These are phyloP conservation scores for Rostrohypoxylon terebratum DNA, from an alignment of 495 filamentous ascomycete genomes.

Conservation along the genomic window DNA sequence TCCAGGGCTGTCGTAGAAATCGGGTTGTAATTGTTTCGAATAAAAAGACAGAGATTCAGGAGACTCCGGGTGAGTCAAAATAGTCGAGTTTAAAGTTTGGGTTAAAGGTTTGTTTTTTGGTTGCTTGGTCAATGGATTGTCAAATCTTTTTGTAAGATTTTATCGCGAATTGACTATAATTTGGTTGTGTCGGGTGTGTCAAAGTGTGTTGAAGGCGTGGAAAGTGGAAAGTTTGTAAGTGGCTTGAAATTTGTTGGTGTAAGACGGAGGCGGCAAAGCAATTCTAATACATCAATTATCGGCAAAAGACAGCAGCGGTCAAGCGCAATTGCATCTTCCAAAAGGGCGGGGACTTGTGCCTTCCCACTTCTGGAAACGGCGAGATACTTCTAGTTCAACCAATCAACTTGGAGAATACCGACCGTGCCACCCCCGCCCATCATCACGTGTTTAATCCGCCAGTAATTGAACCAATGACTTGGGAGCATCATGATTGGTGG, in stretches of 20 bases:
- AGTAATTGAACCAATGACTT: constrained; percentile 43
- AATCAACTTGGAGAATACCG: constrained; percentile 8
- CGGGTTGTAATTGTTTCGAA: constrained; percentile 9
- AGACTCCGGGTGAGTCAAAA: constrained; percentile 4
- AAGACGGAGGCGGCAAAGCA: constrained; percentile 24
- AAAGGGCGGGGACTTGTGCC: constrained; percentile 18
- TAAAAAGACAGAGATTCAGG: constrained; percentile 14
- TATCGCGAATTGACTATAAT: not conserved
- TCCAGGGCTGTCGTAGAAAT: constrained; percentile 50
- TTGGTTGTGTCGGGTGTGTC: not conserved
- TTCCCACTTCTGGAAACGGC: constrained; percentile 43
- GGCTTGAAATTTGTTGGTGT: constrained; percentile 16
- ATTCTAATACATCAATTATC: constrained; percentile 23
- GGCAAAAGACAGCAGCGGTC: constrained; percentile 32
- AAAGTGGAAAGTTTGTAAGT: constrained; percentile 23
- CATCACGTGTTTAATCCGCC: constrained; percentile 39
- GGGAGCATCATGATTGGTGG: constrained; percentile 38
- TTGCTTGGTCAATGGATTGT: not conserved
- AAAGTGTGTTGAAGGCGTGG: not conserved
- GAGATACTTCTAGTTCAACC: constrained; percentile 22
- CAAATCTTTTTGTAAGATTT: not conserved
- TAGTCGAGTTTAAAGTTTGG: not conserved
- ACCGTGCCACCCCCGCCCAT: constrained; percentile 40
- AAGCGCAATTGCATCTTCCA: constrained; percentile 26
- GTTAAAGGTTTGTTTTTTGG: not conserved